Percentiles rank a stretch among this genome's conserved stretches.
Evolutionary conservation across 2,329 filamentous ascomycete genomes (phyloP).

Genomic region (Penicillium frequentans): DNA sequence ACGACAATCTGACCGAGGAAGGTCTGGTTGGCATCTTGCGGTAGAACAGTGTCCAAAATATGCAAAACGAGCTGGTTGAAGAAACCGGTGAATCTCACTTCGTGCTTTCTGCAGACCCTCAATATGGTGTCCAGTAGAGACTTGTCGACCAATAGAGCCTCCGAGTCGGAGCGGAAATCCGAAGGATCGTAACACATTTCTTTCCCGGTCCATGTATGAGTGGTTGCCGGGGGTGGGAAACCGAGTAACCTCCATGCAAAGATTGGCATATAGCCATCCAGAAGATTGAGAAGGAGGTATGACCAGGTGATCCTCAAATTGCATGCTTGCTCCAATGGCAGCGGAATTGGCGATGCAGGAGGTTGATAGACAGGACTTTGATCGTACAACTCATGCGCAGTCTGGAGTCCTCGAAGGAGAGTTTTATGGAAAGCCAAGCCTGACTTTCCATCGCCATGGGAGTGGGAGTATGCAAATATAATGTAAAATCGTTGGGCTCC

Average conservation of each 20-base stretch:
- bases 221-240: background rate
- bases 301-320: background rate
- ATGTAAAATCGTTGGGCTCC: background rate
- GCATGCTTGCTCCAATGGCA: background rate
- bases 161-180: background rate
- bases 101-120: background rate
- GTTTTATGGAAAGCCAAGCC: background rate
- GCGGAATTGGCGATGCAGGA: background rate
- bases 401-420: background rate
- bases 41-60: background rate
- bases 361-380: background rate
- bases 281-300: background rate
- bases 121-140: background rate
- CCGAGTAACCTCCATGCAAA: background rate
- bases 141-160: background rate
- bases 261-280: background rate
- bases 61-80: background rate
- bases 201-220: background rate
- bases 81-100: background rate
- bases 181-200: background rate
- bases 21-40: background rate
- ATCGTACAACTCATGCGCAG: background rate
- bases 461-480: background rate
- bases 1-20: background rate
- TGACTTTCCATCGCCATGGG: conserved; percentile 1